Evolutionary conservation across 2,329 filamentous ascomycete genomes (phyloP).

Genomic region (Aureobasidium uvarum): DNA sequence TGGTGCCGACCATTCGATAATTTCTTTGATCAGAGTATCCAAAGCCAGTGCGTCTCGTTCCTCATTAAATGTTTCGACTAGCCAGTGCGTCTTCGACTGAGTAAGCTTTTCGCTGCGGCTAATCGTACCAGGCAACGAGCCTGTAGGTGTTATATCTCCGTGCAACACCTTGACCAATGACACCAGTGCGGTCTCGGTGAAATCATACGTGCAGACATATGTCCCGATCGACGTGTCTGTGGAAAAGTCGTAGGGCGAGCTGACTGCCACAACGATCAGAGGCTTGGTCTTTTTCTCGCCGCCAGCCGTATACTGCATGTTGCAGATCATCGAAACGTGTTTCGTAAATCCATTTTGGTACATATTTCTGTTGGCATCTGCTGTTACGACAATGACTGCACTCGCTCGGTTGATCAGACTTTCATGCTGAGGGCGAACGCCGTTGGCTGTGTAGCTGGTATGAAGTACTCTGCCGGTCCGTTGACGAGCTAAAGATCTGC

Average conservation of each 20-base stretch:
- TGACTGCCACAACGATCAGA: conserved; percentile 85
- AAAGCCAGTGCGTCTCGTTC: conserved; percentile 72
- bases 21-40: conserved; percentile 68
- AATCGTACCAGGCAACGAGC: conserved; percentile 66
- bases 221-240: conserved; percentile 88
- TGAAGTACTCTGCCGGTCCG: conserved; percentile 84
- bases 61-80: conserved; percentile 84
- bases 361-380: conserved; percentile 88
- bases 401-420: conserved; percentile 85
- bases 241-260: conserved; percentile 94
- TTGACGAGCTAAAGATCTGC: conserved; percentile 80
- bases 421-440: conserved; percentile 87
- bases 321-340: conserved; percentile 93
- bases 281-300: conserved; percentile 77
- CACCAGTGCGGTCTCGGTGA: conserved; percentile 86
- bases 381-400: conserved; percentile 85
- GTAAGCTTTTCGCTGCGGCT: conserved; percentile 82
- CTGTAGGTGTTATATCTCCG: conserved; percentile 64
- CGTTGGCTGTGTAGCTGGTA: conserved; percentile 93
- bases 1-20: conserved; percentile 65
- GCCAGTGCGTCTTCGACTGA: conserved; percentile 91
- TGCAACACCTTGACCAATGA: conserved; percentile 81
- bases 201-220: conserved; percentile 94
- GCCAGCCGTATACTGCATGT: conserved; percentile 67
- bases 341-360: conserved; percentile 96